A percentile compares a stretch with the other conserved stretches of the same genome.
Evolutionary conservation across 202 grass and related monocot species (phyloP).

Genomic region (Saccharum hybrid): DNA sequence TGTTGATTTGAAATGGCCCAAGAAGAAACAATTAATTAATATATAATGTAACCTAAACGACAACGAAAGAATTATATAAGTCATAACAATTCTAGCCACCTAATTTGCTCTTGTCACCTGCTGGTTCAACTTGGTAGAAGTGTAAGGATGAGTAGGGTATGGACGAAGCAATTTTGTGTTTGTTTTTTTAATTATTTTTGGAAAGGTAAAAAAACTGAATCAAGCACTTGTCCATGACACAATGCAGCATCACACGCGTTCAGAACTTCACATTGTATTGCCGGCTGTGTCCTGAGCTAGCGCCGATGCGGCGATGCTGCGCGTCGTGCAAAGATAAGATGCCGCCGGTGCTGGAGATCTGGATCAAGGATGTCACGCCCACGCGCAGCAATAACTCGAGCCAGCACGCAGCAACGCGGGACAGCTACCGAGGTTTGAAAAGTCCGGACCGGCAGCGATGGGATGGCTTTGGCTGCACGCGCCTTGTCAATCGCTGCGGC

Average conservation of each 20-base stretch:
- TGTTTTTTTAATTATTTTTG: background rate
- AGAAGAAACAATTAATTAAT: too few species aligned
- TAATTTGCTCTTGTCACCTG: too few species aligned
- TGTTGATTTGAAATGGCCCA: too few species aligned
- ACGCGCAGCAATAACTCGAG: slow-evolving; percentile 45
- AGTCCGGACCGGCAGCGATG: slow-evolving; percentile 27
- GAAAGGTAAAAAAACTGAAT: background rate
- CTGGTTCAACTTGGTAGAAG: too few species aligned
- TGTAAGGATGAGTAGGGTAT: background rate
- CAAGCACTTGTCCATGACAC: background rate
- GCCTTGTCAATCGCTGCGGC: slow-evolving; percentile 16
- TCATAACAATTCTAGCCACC: background rate
- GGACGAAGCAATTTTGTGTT: background rate
- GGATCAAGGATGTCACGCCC: slow-evolving; percentile 3
- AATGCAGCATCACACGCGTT: background rate
- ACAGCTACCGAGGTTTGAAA: slow-evolving; percentile 40
- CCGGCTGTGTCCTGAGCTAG: background rate
- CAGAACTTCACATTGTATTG: slow-evolving; percentile 4
- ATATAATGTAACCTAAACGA: too few species aligned
- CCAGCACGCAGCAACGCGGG: slow-evolving; percentile 1
- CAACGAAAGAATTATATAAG: background rate
- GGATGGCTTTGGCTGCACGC: slow-evolving; percentile 41
- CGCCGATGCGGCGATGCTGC: background rate
- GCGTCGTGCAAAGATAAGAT: slow-evolving; percentile 32
- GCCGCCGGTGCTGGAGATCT: slow-evolving; percentile 48